Conservation (phyloP, 768 basidiomycete genomes). For the Termitomyces sp. region DNA sequence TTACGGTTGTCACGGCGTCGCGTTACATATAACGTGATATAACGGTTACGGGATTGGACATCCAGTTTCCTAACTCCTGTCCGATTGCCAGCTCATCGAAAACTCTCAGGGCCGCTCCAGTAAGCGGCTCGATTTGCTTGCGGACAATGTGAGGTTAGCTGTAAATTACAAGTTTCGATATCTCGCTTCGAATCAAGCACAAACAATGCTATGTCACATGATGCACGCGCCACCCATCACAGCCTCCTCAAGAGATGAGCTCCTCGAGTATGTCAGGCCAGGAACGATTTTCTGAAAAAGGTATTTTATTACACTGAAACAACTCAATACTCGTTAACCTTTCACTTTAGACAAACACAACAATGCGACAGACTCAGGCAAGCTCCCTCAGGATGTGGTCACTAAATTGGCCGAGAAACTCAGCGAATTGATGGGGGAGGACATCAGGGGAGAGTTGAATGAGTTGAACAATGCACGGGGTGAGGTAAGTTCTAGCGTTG, state of each 20-base stretch:
- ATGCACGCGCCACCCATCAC: neutral
- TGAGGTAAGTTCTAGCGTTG: constrained; percentile 47
- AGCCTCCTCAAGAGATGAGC: neutral
- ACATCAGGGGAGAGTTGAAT: constrained; percentile 25
- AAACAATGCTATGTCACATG: neutral
- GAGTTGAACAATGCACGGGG: constrained; percentile 46
- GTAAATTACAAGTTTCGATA: neutral
- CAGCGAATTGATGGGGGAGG: constrained; percentile 48
- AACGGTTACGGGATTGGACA: neutral
- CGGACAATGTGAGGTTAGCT: no score
- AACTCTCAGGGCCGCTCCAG: neutral
- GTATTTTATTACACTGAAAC: neutral
- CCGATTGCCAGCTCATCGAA: neutral
- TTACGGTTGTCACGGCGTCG: neutral
- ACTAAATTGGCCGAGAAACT: constrained; percentile 56
- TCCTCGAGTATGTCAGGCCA: neutral
- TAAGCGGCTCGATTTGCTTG: neutral
- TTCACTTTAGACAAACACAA: constrained; percentile 25
- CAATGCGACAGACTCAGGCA: constrained; percentile 19
- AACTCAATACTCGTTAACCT: neutral
- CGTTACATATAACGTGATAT: neutral
- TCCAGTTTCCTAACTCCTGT: neutral
- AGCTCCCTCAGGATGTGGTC: constrained; percentile 43
- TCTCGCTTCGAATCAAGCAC: neutral
- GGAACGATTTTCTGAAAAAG: neutral